These are phyloP conservation scores for Termitomyces sp. DNA, from an alignment of 768 basidiomycete genomes.

Conservation along the genomic window DNA sequence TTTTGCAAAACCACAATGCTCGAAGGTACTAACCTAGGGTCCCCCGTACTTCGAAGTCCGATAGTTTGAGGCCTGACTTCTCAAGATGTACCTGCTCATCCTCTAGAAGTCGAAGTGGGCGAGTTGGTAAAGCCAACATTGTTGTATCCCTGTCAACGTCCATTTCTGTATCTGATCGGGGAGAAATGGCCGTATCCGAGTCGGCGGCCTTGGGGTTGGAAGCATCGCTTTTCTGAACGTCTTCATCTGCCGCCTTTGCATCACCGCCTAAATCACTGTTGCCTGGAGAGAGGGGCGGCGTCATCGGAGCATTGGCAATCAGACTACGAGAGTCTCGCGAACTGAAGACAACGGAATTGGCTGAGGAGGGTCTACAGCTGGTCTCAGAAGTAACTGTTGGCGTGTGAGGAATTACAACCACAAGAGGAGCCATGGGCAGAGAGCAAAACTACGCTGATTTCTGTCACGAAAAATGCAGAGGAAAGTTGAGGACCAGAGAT, in stretches of 20 bases:
- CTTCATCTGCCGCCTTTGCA: conserved; percentile 31
- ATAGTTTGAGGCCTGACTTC: conserved; percentile 54
- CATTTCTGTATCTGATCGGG: conserved; percentile 18
- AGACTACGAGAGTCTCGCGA: conserved; percentile 34
- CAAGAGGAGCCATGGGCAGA: conserved; percentile 19
- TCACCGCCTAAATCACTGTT: conserved; percentile 36
- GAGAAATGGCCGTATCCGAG: conserved; percentile 5
- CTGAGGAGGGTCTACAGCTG: conserved; percentile 18
- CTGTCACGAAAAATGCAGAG: not conserved
- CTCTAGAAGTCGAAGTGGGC: conserved; percentile 58
- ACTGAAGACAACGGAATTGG: conserved; percentile 14
- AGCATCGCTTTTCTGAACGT: conserved; percentile 28
- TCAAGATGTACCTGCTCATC: conserved; percentile 65
- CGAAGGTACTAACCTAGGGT: conserved; percentile 52
- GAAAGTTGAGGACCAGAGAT: not conserved
- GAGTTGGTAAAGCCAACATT: conserved; percentile 17
- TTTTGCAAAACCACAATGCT: not conserved
- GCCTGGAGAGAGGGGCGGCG: conserved; percentile 62
- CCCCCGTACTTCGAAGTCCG: conserved; percentile 78
- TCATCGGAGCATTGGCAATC: conserved; percentile 56
- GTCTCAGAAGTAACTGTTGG: conserved; percentile 22
- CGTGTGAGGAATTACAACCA: conserved; percentile 23
- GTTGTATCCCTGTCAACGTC: conserved; percentile 17
- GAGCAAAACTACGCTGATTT: not conserved
- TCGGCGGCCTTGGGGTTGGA: not conserved